These are phyloP conservation scores for Xylaria cubensis DNA, from an alignment of 495 filamentous ascomycete genomes.

Conservation along the genomic window DNA sequence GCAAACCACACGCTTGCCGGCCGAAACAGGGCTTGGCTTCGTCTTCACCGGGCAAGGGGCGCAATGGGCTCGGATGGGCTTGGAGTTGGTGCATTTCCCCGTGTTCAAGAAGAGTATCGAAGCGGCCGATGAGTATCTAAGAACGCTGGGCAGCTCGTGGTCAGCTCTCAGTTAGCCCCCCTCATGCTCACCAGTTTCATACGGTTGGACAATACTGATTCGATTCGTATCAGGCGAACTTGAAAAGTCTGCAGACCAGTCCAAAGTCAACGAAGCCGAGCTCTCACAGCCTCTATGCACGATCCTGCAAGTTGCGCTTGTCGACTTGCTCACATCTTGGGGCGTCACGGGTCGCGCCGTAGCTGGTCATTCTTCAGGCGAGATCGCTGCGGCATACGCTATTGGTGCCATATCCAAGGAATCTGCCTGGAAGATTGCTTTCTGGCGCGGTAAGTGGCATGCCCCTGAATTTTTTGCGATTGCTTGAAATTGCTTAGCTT, in stretches of 20 bases:
- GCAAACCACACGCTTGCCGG: neutral
- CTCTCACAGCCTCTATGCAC: slow-evolving; percentile 50
- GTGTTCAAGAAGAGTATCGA: slow-evolving; percentile 24
- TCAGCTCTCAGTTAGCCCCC: neutral
- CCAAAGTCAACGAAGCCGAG: slow-evolving; percentile 32
- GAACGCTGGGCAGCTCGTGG: neutral
- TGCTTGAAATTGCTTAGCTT: neutral
- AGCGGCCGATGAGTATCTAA: neutral
- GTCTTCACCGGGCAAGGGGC: slow-evolving; percentile 43
- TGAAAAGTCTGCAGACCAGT: slow-evolving; percentile 41
- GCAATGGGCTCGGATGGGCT: slow-evolving; percentile 53
- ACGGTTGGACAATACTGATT: neutral
- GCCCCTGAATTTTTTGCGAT: neutral
- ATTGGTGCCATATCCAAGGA: slow-evolving; percentile 30
- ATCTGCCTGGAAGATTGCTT: slow-evolving; percentile 39
- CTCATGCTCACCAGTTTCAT: neutral
- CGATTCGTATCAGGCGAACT: neutral
- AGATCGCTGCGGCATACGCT: slow-evolving; percentile 51
- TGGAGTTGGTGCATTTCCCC: slow-evolving; percentile 37
- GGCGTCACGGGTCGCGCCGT: slow-evolving; percentile 47
- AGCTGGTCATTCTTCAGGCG: slow-evolving; percentile 49
- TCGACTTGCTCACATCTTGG: slow-evolving; percentile 54
- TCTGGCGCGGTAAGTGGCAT: slow-evolving; percentile 40
- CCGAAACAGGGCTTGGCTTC: slow-evolving; percentile 20
- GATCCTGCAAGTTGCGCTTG: slow-evolving; percentile 53